Evolutionary conservation across 2,329 filamentous ascomycete species (phyloP).

Genomic region (Amauroascus niger): DNA sequence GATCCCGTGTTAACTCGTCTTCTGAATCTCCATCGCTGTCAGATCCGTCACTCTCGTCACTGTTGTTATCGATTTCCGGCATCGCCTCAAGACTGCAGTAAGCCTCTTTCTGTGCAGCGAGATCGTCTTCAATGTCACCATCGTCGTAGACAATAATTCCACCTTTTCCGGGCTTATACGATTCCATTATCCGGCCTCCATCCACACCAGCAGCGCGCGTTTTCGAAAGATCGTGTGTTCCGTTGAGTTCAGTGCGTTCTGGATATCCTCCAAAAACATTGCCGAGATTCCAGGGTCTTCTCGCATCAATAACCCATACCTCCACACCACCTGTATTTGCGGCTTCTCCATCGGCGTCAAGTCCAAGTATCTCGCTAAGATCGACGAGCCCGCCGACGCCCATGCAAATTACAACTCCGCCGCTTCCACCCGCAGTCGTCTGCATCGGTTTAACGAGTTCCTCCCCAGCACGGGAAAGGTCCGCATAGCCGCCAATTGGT

Average conservation of each 20-base stretch:
- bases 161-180: constrained; percentile 68
- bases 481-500: constrained; percentile 83
- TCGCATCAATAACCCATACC: constrained; percentile 86
- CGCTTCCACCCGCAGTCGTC: constrained; percentile 69
- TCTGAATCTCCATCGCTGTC: constrained; percentile 52
- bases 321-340: constrained; percentile 70
- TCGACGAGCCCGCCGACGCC: constrained; percentile 90
- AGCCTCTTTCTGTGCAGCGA: constrained; percentile 64
- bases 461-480: constrained; percentile 68
- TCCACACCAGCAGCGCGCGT: constrained; percentile 57
- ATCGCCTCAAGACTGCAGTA: constrained; percentile 81
- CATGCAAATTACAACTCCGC: constrained; percentile 82
- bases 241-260: constrained; percentile 44
- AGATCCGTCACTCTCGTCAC: constrained; percentile 49
- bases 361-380: constrained; percentile 65
- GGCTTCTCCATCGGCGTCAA: constrained; percentile 57
- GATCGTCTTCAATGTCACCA: constrained; percentile 81
- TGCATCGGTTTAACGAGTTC: constrained; percentile 80
- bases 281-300: constrained; percentile 85
- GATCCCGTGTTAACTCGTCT: constrained; percentile 27
- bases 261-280: constrained; percentile 80
- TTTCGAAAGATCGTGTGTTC: constrained; percentile 28
- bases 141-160: constrained; percentile 94
- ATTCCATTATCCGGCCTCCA: constrained; percentile 59
- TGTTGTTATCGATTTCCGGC: constrained; percentile 71